Percentiles rank a stretch among this genome's conserved stretches.
phyloP scores from a whole-genome alignment of 1,284 basidiomycete genomes.

The Leccinum fallax region DNA sequence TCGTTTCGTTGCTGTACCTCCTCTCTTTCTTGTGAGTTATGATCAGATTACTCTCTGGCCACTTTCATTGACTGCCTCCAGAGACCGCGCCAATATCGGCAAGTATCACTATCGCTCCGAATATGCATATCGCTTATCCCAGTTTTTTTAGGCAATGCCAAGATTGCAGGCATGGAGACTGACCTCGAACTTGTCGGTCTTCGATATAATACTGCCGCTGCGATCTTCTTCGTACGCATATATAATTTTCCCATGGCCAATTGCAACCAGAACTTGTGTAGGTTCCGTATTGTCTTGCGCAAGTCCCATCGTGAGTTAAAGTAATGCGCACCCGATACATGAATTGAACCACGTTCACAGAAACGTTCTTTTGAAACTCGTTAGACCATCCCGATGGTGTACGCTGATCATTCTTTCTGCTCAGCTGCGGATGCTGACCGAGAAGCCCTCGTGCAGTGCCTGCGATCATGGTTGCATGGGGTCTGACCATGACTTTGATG shows the following conservation, averaged over 20 bases:
- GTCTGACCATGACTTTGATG: conserved; percentile 43
- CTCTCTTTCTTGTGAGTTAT: background rate
- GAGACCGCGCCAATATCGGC: conserved; percentile 40
- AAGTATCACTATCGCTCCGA: background rate
- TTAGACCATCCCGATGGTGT: conserved; percentile 50
- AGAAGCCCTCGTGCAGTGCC: conserved; percentile 38
- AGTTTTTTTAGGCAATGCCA: conserved; percentile 27
- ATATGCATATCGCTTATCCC: conserved; percentile 1
- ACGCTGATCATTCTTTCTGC: conserved; percentile 5
- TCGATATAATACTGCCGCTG: conserved; percentile 47
- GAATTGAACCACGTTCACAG: conserved; percentile 23
- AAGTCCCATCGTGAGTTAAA: conserved; percentile 48
- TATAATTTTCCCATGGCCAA: background rate
- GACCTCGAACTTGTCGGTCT: conserved; percentile 43
- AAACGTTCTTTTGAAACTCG: conserved; percentile 47
- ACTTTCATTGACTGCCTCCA: conserved; percentile 7
- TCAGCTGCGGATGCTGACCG: background rate
- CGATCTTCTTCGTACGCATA: conserved; percentile 47
- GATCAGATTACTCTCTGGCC: background rate
- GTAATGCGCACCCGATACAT: background rate
- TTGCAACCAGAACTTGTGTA: conserved; percentile 15
- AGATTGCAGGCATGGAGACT: conserved; percentile 42
- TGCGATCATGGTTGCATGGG: conserved; percentile 51
- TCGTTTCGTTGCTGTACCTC: background rate
- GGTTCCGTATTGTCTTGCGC: conserved; percentile 47